Conservation (phyloP, 805 yeast genomes). For the Candida berthetii region DNA sequence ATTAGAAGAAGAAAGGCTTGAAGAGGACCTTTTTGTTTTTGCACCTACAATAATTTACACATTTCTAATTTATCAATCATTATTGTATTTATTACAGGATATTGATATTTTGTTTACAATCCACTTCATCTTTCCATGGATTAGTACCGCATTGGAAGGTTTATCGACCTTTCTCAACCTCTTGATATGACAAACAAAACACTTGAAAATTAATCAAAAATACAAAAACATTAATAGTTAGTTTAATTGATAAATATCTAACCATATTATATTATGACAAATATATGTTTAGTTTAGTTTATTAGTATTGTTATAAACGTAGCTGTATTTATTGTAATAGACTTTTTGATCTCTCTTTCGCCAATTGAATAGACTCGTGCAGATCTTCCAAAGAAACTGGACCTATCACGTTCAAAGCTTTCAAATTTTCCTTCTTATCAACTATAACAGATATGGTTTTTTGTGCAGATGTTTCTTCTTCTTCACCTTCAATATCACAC, state of each 20-base stretch:
- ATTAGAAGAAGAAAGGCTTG: slow-evolving; percentile 32
- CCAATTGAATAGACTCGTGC: slow-evolving; percentile 37
- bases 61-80: too few relatives aligned
- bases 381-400: slow-evolving; percentile 42
- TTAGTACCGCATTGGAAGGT: too few relatives aligned
- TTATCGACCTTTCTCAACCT: too few relatives aligned
- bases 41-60: too few relatives aligned
- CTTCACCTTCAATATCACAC: slow-evolving; percentile 79
- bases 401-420: slow-evolving; percentile 42
- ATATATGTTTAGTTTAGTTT: neutral
- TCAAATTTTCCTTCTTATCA: slow-evolving; percentile 24
- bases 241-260: too few relatives aligned
- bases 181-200: too few relatives aligned
- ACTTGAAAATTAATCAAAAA: too few relatives aligned
- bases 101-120: too few relatives aligned
- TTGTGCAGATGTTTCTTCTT: slow-evolving; percentile 60
- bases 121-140: too few relatives aligned
- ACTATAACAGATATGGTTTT: slow-evolving; percentile 46
- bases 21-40: neutral
- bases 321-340: slow-evolving; percentile 11
- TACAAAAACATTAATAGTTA: too few relatives aligned
- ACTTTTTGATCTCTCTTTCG: slow-evolving; percentile 40
- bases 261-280: neutral
- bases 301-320: neutral
- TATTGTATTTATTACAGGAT: too few relatives aligned